phyloP scores from a whole-genome alignment of 768 basidiomycete species.

The Tubosaeta brunneosetosa region DNA sequence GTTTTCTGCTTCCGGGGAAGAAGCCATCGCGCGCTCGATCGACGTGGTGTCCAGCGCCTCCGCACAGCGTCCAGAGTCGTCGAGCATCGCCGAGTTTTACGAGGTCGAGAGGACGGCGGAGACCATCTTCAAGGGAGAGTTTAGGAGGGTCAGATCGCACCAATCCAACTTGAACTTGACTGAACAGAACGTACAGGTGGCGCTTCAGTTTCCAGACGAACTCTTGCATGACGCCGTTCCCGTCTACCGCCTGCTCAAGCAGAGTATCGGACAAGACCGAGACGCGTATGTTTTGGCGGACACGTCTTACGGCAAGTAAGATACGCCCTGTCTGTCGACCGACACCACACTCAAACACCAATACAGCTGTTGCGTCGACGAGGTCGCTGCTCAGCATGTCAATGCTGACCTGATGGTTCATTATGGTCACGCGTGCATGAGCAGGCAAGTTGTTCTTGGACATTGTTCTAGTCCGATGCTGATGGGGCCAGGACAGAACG shows the following conservation, averaged over 20 bases:
- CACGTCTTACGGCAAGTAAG: slow-evolving; percentile 92
- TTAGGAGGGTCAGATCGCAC: slow-evolving; percentile 55
- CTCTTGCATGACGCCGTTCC: slow-evolving; percentile 82
- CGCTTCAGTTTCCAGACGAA: slow-evolving; percentile 95
- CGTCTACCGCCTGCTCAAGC: slow-evolving; percentile 67
- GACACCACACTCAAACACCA: neutral
- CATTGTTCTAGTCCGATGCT: neutral
- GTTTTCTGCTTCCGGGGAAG: slow-evolving; percentile 58
- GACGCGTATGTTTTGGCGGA: slow-evolving; percentile 93
- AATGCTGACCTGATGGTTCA: slow-evolving; percentile 90
- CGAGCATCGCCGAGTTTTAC: slow-evolving; percentile 61
- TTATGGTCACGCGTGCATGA: slow-evolving; percentile 95
- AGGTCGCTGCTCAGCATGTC: slow-evolving; percentile 91
- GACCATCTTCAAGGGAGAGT: slow-evolving; percentile 57
- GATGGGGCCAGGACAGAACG: slow-evolving; percentile 47
- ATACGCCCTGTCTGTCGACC: neutral
- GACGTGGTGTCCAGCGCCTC: slow-evolving; percentile 40
- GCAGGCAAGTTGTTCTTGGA: slow-evolving; percentile 53
- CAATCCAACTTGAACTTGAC: neutral
- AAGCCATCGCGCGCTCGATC: slow-evolving; percentile 55
- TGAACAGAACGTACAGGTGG: slow-evolving; percentile 47
- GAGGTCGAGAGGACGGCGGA: slow-evolving; percentile 66
- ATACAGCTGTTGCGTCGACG: slow-evolving; percentile 88
- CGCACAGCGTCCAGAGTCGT: slow-evolving; percentile 23
- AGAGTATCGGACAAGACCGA: slow-evolving; percentile 35